These are phyloP conservation scores for Rhodomyrtus psidioides DNA, from an alignment of 441 rosid genomes.

Conservation along the genomic window DNA sequence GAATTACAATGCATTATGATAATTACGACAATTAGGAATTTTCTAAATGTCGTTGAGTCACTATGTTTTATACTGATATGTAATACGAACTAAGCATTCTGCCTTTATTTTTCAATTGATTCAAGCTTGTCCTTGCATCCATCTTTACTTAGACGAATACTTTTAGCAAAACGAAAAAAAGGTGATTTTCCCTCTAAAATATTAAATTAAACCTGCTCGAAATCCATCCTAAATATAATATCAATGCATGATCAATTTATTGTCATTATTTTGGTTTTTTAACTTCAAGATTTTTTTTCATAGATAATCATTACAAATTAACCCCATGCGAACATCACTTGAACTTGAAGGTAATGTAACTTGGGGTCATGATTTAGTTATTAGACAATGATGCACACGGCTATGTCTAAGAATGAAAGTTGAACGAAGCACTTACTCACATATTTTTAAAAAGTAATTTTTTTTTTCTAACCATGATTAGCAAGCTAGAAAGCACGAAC, in stretches of 20 bases:
- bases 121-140: background rate
- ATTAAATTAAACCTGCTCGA: background rate
- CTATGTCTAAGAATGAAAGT: background rate
- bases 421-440: background rate
- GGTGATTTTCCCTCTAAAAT: background rate
- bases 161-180: background rate
- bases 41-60: background rate
- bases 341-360: background rate
- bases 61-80: background rate
- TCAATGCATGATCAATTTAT: background rate
- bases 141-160: background rate
- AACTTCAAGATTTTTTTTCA: background rate
- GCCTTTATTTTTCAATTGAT: background rate
- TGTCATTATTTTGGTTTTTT: background rate
- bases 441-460: background rate
- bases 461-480: background rate
- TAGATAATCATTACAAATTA: background rate
- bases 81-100: background rate
- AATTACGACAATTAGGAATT: background rate
- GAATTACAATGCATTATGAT: background rate
- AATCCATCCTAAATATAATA: background rate
- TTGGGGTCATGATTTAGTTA: background rate
- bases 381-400: background rate
- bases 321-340: background rate
- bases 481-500: too few species aligned